These are phyloP conservation scores for Globisporangium paddicum DNA, from an alignment of 352 stramenopile species.

Conservation along the genomic window DNA sequence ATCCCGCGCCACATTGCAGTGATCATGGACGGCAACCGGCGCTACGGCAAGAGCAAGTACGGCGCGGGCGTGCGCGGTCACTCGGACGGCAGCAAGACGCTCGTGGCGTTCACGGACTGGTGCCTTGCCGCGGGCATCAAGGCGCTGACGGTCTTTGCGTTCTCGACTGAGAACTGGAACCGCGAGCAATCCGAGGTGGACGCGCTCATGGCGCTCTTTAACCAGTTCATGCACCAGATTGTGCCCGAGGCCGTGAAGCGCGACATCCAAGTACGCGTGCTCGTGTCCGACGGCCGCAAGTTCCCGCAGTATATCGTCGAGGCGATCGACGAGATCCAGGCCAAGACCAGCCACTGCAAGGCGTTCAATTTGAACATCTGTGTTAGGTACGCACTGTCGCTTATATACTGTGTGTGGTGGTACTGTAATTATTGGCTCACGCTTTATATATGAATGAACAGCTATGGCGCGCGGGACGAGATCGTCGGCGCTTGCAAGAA, in stretches of 20 bases:
- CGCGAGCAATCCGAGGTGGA: constrained; percentile 86
- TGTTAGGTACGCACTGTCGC: constrained; percentile 40
- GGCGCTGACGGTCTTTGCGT: constrained; percentile 93
- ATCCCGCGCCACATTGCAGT: constrained; percentile 90
- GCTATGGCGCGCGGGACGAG: constrained; percentile 95
- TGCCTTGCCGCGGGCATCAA: constrained; percentile 91
- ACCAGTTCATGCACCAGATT: constrained; percentile 93
- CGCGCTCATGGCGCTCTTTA: constrained; percentile 93
- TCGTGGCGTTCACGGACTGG: constrained; percentile 96
- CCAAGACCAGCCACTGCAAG: constrained; percentile 81
- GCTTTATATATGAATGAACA: constrained; percentile 20
- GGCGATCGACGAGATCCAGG: constrained; percentile 80
- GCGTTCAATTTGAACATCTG: constrained; percentile 83
- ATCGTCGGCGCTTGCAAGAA: constrained; percentile 90
- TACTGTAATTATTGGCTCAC: not conserved
- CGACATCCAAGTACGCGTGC: constrained; percentile 88
- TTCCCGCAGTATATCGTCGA: constrained; percentile 62
- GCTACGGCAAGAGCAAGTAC: constrained; percentile 89
- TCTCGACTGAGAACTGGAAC: constrained; percentile 97
- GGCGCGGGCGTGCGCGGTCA: constrained; percentile 84
- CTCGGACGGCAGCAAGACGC: constrained; percentile 92
- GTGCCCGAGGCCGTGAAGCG: constrained; percentile 89
- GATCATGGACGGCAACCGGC: constrained; percentile 97
- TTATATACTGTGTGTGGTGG: not conserved
- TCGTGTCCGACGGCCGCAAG: constrained; percentile 77